phyloP scores from a whole-genome alignment of 257 asterid species.

The Cynanchum wilfordii region DNA sequence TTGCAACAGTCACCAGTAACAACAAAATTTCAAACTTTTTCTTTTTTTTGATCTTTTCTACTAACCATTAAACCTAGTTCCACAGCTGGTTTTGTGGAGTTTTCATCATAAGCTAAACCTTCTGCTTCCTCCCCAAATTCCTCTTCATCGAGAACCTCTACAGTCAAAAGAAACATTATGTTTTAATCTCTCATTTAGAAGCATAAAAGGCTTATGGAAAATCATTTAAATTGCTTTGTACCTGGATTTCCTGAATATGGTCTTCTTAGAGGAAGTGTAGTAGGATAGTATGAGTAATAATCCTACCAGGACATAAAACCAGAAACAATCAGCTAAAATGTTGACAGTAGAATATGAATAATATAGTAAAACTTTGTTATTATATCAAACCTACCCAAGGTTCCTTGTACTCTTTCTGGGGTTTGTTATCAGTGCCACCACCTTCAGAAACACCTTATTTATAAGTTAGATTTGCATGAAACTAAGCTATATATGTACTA shows the following conservation, averaged over 20 bases:
- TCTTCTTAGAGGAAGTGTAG: slow-evolving; percentile 67
- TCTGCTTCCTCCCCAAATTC: slow-evolving; percentile 56
- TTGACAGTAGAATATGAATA: neutral
- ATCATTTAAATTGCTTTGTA: slow-evolving; percentile 10
- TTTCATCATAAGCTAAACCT: slow-evolving; percentile 37
- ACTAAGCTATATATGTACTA: slow-evolving; percentile 2
- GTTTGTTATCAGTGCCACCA: slow-evolving; percentile 16
- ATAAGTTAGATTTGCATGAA: slow-evolving; percentile 11
- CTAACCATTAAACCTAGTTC: slow-evolving; percentile 72
- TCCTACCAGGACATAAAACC: slow-evolving; percentile 36
- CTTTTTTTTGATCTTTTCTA: slow-evolving; percentile 6
- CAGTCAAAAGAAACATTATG: slow-evolving; percentile 10
- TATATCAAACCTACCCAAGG: slow-evolving; percentile 65
- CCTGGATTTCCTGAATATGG: slow-evolving; percentile 98
- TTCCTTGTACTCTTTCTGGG: slow-evolving; percentile 71
- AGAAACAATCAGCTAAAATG: slow-evolving; percentile 1
- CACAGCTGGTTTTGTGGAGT: slow-evolving; percentile 31
- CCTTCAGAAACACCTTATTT: slow-evolving; percentile 31
- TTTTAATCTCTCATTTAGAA: neutral
- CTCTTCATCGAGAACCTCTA: slow-evolving; percentile 68
- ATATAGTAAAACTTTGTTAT: slow-evolving; percentile 9
- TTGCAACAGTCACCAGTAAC: neutral
- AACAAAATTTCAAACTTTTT: neutral
- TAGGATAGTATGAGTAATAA: slow-evolving; percentile 67
- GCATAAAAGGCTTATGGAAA: neutral